Evolutionary conservation across 192 early-diverging fungal genomes (phyloP).

Genomic region (Pilaira anomala): DNA sequence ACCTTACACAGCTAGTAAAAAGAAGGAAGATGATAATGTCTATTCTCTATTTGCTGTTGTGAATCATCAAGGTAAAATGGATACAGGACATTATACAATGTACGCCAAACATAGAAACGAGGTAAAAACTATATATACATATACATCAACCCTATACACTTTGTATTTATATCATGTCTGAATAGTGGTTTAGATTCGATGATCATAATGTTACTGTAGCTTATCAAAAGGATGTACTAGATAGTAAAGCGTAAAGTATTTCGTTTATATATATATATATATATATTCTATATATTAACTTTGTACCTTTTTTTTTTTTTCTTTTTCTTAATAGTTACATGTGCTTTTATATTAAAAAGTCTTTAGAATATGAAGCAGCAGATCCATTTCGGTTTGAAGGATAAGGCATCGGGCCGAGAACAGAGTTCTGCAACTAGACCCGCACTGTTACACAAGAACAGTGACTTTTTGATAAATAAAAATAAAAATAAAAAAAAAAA

Average conservation of each 20-base stretch:
- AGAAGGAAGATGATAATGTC: slow-evolving; percentile 50
- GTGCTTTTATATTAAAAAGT: slow-evolving; percentile 81
- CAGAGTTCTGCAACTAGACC: slow-evolving; percentile 3
- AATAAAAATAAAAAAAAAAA: background rate
- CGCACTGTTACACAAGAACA: slow-evolving; percentile 6
- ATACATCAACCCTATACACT: background rate
- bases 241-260: slow-evolving; percentile 59
- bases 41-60: slow-evolving; percentile 92
- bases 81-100: slow-evolving; percentile 95
- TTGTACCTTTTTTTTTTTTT: no score
- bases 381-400: slow-evolving; percentile 14
- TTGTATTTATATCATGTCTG: background rate
- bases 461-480: slow-evolving; percentile 2
- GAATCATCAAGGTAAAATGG: slow-evolving; percentile 85
- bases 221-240: slow-evolving; percentile 69
- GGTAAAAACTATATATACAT: slow-evolving; percentile 38
- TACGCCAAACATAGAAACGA: slow-evolving; percentile 73
- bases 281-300: no score
- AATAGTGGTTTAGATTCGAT: slow-evolving; percentile 87
- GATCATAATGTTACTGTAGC: slow-evolving; percentile 75
- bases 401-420: background rate
- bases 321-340: slow-evolving; percentile 86
- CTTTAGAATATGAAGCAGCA: slow-evolving; percentile 53
- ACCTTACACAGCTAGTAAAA: slow-evolving; percentile 67
- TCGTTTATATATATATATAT: background rate